Evolutionary conservation across 306 rosid species (phyloP).

Genomic region (Pyrus betulifolia): DNA sequence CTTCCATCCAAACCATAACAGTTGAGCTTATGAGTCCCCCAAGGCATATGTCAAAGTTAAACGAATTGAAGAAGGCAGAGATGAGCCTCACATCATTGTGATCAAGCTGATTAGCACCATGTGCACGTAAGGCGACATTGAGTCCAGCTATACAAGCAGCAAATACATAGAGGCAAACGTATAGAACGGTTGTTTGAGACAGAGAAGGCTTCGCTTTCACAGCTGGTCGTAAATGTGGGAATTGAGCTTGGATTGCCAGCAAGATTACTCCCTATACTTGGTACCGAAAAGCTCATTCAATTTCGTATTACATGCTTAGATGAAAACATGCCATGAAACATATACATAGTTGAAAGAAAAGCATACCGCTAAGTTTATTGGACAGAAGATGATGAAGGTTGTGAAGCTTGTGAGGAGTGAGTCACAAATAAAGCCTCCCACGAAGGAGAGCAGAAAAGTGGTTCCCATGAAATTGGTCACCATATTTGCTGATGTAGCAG

Average conservation of each 20-base stretch:
- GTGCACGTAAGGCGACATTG: conserved; percentile 29
- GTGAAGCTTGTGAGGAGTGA: conserved; percentile 32
- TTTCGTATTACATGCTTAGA: not conserved
- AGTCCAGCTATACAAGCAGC: conserved; percentile 32
- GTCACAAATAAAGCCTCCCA: conserved; percentile 35
- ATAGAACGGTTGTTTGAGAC: conserved; percentile 16
- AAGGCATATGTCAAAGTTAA: conserved; percentile 17
- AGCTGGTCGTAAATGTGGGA: not conserved
- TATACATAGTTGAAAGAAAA: not conserved
- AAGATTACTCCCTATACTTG: conserved; percentile 18
- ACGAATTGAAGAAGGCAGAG: conserved; percentile 41
- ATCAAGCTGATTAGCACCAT: conserved; percentile 41
- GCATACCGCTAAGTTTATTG: conserved; percentile 16
- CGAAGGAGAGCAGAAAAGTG: conserved; percentile 22
- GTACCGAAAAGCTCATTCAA: not conserved
- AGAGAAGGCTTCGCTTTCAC: not conserved
- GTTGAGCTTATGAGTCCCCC: conserved; percentile 24
- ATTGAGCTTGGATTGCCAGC: conserved; percentile 28
- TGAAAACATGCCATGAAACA: no score
- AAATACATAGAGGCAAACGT: conserved; percentile 16
- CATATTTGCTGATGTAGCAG: conserved; percentile 30
- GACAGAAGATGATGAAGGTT: conserved; percentile 15
- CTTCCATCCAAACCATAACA: conserved; percentile 34
- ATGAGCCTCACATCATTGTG: conserved; percentile 15
- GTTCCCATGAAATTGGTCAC: conserved; percentile 41